Percentiles rank a stretch among this genome's conserved stretches.
Conservation (phyloP, 2,329 filamentous ascomycete genomes). For the Claviceps purpurea region DNA sequence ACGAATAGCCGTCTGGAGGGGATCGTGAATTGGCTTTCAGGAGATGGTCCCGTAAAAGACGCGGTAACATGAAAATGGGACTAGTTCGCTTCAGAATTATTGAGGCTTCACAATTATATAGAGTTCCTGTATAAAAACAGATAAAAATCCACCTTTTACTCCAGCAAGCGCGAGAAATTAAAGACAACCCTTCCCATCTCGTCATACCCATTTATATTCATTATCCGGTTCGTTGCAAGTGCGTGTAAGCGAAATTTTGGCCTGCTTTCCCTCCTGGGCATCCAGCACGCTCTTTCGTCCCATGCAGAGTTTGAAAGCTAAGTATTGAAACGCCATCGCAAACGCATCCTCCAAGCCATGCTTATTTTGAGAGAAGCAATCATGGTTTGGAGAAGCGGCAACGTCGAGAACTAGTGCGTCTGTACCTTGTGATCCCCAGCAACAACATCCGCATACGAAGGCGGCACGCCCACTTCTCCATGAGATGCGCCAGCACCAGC, state of each 20-base stretch:
- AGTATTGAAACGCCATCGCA: too few species aligned
- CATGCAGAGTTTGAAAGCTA: not conserved
- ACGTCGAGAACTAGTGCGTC: slow-evolving; percentile 9
- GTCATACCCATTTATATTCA: not conserved
- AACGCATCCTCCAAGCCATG: not conserved
- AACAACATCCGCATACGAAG: slow-evolving; percentile 82
- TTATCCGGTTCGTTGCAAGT: not conserved
- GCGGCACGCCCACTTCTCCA: slow-evolving; percentile 43
- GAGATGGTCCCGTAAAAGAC: not conserved
- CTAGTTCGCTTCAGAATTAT: not conserved
- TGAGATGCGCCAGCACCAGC: slow-evolving; percentile 22
- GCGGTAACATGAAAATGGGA: not conserved
- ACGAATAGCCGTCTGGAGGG: not conserved
- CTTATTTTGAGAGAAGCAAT: not conserved
- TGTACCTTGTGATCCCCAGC: slow-evolving; percentile 88
- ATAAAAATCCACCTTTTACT: not conserved
- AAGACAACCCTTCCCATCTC: not conserved
- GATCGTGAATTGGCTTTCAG: too few species aligned
- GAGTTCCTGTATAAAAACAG: not conserved
- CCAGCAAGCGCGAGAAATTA: not conserved
- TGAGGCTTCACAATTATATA: not conserved
- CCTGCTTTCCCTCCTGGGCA: not conserved
- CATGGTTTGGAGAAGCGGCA: not conserved
- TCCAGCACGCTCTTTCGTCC: not conserved
- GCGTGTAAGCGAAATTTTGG: not conserved